Evolutionary conservation across 305 asterid species (phyloP), one percentile per base, ranked within the genome.

Genomic region (Fraxinus angustifolia): DNA sequence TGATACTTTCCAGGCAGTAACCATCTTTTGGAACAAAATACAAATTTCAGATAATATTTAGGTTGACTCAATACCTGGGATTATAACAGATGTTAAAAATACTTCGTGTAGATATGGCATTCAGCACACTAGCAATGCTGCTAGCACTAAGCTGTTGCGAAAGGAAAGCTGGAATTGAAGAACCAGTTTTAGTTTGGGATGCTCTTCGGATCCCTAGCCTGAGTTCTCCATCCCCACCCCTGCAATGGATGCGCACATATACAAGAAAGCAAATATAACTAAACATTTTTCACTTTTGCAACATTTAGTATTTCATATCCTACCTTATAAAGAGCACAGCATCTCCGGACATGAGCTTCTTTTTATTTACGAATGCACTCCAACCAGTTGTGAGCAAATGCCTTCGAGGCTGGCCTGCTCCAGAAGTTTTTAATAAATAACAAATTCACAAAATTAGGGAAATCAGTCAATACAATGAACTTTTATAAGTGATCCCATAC

Each of bases 321-420:
- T 58, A 93, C 99, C 98, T 94, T 81, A 96, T 89, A 79, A 96
- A 94, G 80, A 96, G 99, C 85, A 94, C 99, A 12, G 99, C 99
- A 81, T 96, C 99, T 80, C 99, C 98, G 48, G 97, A 92, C 34
- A 88, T 92, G 38, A 96, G 92, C 88, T 92, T 94, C 94, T 96
- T 96, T 84, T 90, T 94, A 84, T 96, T 94, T 80, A 96, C 97
- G 87, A 96, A 96, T 75, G 98, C 97, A 89, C 98, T 96, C 99
- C 99, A 96, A 73, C 99, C 99, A 33, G 99, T 96, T 33, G 99
- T 96, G 83, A 96, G 94, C 83, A 96, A 87, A 93, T 96, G 99
- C 88, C 99, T 91, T 42, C 98, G 90, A 35, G 99, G 99, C 89
- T 96, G 99, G 79, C 99, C 99, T 96, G 95, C 84, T 86, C 86